Base-by-base conservation (phyloP, 768 basidiomycete species). In the Russula abietina region DNA sequence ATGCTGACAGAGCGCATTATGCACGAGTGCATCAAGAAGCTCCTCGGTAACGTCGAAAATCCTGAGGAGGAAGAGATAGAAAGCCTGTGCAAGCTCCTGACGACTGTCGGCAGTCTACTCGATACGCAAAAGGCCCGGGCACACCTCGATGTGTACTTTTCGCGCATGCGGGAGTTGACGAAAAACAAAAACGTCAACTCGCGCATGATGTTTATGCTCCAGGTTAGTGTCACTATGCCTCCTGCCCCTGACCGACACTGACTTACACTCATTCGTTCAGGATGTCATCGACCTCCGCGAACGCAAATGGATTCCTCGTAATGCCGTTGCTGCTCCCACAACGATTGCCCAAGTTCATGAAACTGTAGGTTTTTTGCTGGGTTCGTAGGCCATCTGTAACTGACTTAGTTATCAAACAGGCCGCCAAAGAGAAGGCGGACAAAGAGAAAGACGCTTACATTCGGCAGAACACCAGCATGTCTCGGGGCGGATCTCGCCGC, bases 31-130 rank as follows among this genome's bases (percentile, higher is more conserved):
- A 87, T 98, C 72, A 93, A 93, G 83, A 94, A 96, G 77, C 82
- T 98, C 14, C 80, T 98, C 14, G 84, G 88, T 59, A 98, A 99
- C 72, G 88, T 96, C 61, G 87, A 93, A 68, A 91, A 92, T 70
- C 97, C 94, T 0, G 94, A 98, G 71, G 96, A 98, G 76, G 96
- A 98, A 77, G 95, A 97, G 71, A 90, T 99, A 66, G 96, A 98
- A 80, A 91, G 88, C 52, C 81, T 97, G 60, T 98, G 94, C 82
- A 93, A 93, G 73, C 82, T 98, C 58, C 74, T 99, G 57, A 82
- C 88, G 24, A 98, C 96, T 7, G 91, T 98, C 57, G 96, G 96
- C 58, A 79, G 80, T 59, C 78, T 82, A 19, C 83, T 98, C 57
- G 97, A 98, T 70, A 88, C 85, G 8, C 75, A 74, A 28, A 93